Base-by-base conservation (phyloP, 768 basidiomycete genomes). In the Coprinellus micaceus region DNA sequence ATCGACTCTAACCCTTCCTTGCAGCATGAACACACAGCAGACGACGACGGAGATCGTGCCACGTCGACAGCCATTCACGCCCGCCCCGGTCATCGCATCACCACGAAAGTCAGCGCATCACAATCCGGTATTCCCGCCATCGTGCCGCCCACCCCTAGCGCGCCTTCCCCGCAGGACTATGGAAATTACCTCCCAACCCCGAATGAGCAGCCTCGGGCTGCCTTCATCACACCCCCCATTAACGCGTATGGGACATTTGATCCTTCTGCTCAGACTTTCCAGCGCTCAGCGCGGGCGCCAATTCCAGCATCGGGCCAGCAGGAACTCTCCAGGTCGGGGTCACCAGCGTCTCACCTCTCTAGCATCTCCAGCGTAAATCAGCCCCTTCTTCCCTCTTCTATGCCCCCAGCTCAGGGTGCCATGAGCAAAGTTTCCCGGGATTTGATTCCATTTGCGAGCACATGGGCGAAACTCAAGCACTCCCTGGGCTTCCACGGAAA, bases 231-330 rank as follows among this genome's bases (percentile, higher is more conserved):
- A 29, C 76, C 78, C 0, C 66, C 78, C 4, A 77, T 78, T 64
- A 81, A 78, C 59, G 71, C 73, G 1, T 83, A 83, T 57, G 81
- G 82, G 4, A 78, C 78, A 9, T 78, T 81, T 57, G 63, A 74
- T 33, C 61, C 70, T n/a, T 54, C 60, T 43, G 58, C 37, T 58
- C 69, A 36, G 65, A 65, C 4, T 49, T 54, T 28, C 59, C 65
- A 19, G 47, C 6, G 10, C 6, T 29, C 40, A 2, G 39, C 50
- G 12, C 57, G 49, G n/a, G n/a, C n/a, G n/a, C n/a, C n/a, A n/a
- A n/a, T n/a, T n/a, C n/a, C n/a, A n/a, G n/a, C n/a, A 33, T 6
- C 33, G 13, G 33, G 33, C 6, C 33, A 13, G 33, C 33, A 33
- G 33, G 7, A 33, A n/a, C n/a, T n/a, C 28, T 22, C 46, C 19